A percentile compares a stretch with the other conserved stretches of the same genome.
Conservation (phyloP, 1,284 basidiomycete genomes). For the Calocybe gambosa region DNA sequence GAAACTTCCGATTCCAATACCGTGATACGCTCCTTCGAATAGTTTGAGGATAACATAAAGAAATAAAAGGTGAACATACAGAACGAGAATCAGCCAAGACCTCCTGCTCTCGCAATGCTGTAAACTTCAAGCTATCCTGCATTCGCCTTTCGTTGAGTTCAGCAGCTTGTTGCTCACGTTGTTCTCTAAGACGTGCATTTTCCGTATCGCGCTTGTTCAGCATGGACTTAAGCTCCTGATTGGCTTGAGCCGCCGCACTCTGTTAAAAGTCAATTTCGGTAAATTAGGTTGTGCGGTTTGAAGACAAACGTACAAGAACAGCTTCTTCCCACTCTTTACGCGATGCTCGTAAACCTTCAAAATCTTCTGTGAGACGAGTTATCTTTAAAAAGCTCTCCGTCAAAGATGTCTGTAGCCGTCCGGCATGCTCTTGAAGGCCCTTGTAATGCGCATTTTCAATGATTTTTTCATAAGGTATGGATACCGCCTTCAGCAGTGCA, state of each 20-base stretch:
- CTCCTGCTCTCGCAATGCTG: constrained; percentile 70
- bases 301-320: constrained; percentile 29
- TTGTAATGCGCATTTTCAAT: constrained; percentile 44
- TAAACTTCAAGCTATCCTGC: constrained; percentile 56
- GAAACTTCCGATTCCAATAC: constrained; percentile 72
- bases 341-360: constrained; percentile 30
- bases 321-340: constrained; percentile 44
- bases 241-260: constrained; percentile 39
- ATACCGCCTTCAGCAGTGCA: constrained; percentile 30
- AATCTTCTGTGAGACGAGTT: constrained; percentile 33
- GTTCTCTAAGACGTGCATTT: constrained; percentile 69
- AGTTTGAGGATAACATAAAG: constrained; percentile 7
- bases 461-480: constrained; percentile 40
- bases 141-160: constrained; percentile 73
- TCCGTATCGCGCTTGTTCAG: constrained; percentile 70
- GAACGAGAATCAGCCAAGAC: constrained; percentile 63
- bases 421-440: constrained; percentile 39
- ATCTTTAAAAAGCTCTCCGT: constrained; percentile 33
- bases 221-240: constrained; percentile 51
- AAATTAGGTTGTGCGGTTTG: too few species aligned
- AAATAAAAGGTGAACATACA: constrained; percentile 33
- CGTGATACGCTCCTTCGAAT: constrained; percentile 62
- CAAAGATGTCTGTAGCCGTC: constrained; percentile 32
- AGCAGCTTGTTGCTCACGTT: constrained; percentile 70
- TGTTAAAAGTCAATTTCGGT: constrained; percentile 27